phyloP scores from a whole-genome alignment of 768 basidiomycete species.

The Guyanaporus albipodus region DNA sequence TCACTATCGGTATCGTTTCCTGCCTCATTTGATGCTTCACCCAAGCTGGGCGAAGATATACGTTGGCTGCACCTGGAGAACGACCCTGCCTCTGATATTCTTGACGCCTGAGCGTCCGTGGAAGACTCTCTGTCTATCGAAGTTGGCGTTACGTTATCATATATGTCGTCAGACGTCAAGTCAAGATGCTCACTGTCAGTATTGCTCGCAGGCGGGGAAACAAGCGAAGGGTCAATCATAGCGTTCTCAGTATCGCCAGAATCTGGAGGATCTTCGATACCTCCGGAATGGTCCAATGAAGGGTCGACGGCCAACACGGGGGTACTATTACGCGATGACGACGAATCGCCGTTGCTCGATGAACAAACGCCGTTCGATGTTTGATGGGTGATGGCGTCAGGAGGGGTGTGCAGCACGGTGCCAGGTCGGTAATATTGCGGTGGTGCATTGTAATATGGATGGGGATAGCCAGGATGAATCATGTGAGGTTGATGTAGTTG shows the following conservation, averaged over 20 bases:
- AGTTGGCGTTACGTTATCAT: slow-evolving; percentile 33
- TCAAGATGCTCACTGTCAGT: slow-evolving; percentile 17
- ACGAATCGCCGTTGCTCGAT: slow-evolving; percentile 24
- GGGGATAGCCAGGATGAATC: slow-evolving; percentile 35
- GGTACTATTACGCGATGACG: slow-evolving; percentile 26
- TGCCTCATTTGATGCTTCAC: slow-evolving; percentile 8
- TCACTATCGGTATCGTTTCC: slow-evolving; percentile 16
- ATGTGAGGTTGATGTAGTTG: slow-evolving; percentile 31
- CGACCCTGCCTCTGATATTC: slow-evolving; percentile 5
- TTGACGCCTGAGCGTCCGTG: slow-evolving; percentile 3
- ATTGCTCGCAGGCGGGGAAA: slow-evolving; percentile 18
- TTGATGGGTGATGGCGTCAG: slow-evolving; percentile 16
- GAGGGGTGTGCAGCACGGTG: slow-evolving; percentile 22
- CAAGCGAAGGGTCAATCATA: slow-evolving; percentile 39
- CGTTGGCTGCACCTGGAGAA: slow-evolving; percentile 5
- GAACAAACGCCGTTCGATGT: slow-evolving; percentile 23
- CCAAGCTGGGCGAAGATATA: slow-evolving; percentile 4
- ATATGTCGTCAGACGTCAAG: slow-evolving; percentile 25
- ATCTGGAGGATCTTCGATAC: slow-evolving; percentile 13
- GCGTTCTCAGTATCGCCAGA: slow-evolving; percentile 14
- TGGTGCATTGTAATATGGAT: slow-evolving; percentile 33
- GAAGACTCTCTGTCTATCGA: slow-evolving; percentile 31
- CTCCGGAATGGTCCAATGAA: slow-evolving; percentile 12
- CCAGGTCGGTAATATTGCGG: slow-evolving; percentile 48
- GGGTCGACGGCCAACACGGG: slow-evolving; percentile 27